phyloP scores from a whole-genome alignment of 768 basidiomycete genomes.

The Leccinellum albellum region DNA sequence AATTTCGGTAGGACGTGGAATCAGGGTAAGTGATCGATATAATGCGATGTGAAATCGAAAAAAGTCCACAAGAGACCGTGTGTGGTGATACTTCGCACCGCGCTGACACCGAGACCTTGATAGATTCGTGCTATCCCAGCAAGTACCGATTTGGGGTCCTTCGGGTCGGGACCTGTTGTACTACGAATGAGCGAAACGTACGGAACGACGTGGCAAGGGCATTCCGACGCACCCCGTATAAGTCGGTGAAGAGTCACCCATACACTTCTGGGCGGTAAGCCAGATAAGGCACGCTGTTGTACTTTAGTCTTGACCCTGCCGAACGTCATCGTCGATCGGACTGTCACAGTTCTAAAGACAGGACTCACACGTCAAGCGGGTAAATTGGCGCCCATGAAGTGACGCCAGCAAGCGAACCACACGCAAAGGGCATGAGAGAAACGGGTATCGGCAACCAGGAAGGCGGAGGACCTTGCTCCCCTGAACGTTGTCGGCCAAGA shows the following conservation, averaged over 20 bases:
- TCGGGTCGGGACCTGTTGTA: conserved; percentile 68
- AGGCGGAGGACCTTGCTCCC: conserved; percentile 81
- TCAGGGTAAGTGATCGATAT: conserved; percentile 61
- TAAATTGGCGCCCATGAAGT: conserved; percentile 90
- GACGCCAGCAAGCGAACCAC: conserved; percentile 88
- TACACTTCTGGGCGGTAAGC: conserved; percentile 66
- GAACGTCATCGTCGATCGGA: conserved; percentile 5
- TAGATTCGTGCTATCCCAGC: conserved; percentile 83
- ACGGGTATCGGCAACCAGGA: conserved; percentile 79
- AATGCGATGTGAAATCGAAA: conserved; percentile 74
- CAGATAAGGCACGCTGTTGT: conserved; percentile 88
- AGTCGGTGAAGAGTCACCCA: conserved; percentile 74
- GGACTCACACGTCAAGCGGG: conserved; percentile 83
- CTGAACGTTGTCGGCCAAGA: conserved; percentile 70
- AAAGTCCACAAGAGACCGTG: conserved; percentile 94
- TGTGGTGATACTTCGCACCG: conserved; percentile 85
- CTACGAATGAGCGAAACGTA: background rate
- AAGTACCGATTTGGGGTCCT: conserved; percentile 69
- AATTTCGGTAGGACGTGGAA: conserved; percentile 2
- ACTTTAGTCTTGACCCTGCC: conserved; percentile 87
- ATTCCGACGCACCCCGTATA: conserved; percentile 59
- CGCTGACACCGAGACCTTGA: conserved; percentile 91
- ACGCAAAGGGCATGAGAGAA: conserved; percentile 84
- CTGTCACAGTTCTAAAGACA: background rate
- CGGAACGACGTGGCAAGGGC: background rate